Base-by-base conservation (phyloP, 1,284 basidiomycete genomes). In the Trichosporon ovoides region DNA sequence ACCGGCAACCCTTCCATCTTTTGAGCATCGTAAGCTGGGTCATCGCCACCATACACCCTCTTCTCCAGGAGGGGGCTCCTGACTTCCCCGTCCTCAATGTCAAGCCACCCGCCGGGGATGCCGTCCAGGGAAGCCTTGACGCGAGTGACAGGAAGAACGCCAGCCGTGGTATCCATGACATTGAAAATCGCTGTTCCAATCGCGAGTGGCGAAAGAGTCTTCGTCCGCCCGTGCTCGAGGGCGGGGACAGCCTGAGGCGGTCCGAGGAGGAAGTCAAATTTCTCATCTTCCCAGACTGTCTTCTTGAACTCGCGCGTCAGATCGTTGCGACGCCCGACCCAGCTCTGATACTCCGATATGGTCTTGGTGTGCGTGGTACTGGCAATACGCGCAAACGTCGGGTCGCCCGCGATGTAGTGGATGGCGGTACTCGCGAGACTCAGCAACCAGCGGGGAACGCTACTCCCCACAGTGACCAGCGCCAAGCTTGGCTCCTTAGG, bases 1-100 rank as follows among this genome's bases (percentile, higher is more conserved):
- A 95, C 83, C 0, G 91, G 91, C 72, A 96, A 81, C 0, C 90
- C 91, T 20, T 83, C 77, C 84, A 88, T 89, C 68, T 80, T 81
- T 19, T 81, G 77, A 1, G 87, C 83, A 67, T 93, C 81, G 67
- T 95, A 96, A 19, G 83, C 74, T 35, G 80, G 78, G 7, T 77
- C 78, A 0, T 73, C 66, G 16, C 57, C 62, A 10, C 52, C 57
- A 70, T 86, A 91, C n/a, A 90, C 74, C 22, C 78, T 76, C 11
- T 71, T 72, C 65, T 88, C 85, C 52, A 87, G 63, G 18, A 87
- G 59, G 3, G 14, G 3, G 16, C 43, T 48, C 24, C 43, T 28
- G 22, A 24, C 43, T 22, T 48, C 14, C 2, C 43, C 43, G 10
- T 5, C 12, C 14, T 12, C 22, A 4, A 76, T 68, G 2, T 64